Evolutionary conservation across 1,284 basidiomycete species (phyloP).

Genomic region (Tylopilus sp.): DNA sequence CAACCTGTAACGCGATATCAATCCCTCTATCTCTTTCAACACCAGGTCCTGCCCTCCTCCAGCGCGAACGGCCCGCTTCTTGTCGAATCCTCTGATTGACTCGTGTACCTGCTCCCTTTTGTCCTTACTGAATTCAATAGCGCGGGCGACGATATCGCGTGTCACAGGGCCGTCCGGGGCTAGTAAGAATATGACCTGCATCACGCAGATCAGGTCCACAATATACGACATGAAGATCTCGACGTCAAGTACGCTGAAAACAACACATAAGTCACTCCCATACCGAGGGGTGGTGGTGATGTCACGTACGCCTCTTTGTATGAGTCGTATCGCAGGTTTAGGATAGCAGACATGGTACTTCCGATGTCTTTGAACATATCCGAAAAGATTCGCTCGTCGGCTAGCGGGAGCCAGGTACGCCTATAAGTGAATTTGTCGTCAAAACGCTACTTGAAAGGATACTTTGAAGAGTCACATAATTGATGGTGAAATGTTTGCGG

Average conservation of each 20-base stretch:
- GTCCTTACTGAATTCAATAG: not conserved
- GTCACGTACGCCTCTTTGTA: constrained; percentile 22
- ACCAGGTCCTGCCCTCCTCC: not conserved
- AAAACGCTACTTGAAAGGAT: not conserved
- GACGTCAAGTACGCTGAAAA: constrained; percentile 17
- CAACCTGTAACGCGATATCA: not conserved
- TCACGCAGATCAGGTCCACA: constrained; percentile 33
- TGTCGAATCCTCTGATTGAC: not conserved
- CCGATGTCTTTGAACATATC: not conserved
- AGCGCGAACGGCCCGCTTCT: too few relatives aligned
- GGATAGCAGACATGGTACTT: constrained; percentile 14
- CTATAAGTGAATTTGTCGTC: too few relatives aligned
- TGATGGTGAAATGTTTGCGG: constrained; percentile 6
- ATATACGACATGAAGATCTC: constrained; percentile 36
- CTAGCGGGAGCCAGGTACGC: too few relatives aligned
- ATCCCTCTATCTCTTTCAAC: not conserved
- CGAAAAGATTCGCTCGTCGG: not conserved
- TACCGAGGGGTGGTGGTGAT: not conserved
- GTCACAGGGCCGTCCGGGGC: not conserved
- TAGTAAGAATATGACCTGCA: constrained; percentile 36
- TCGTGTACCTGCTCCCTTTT: not conserved
- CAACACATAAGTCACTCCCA: not conserved
- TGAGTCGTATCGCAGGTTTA: constrained; percentile 9
- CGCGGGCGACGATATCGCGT: not conserved
- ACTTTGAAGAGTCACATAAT: not conserved